Evolutionary conservation across 805 yeast genomes (phyloP).

Genomic region (Kodamaea sagamina): DNA sequence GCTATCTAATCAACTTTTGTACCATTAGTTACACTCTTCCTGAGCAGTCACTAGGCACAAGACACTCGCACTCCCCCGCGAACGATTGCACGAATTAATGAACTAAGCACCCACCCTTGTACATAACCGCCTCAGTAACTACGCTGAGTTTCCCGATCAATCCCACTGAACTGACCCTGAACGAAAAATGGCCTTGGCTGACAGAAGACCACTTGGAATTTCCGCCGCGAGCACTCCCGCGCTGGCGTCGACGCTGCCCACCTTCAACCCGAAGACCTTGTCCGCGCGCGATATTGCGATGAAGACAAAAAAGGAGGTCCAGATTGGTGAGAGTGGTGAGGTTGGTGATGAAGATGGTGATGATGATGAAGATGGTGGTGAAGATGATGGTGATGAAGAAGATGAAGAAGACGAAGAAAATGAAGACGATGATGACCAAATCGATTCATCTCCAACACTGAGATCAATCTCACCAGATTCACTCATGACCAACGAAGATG

Average conservation of each 20-base stretch:
- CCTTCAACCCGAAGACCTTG: constrained; percentile 37
- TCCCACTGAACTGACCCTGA: constrained; percentile 7
- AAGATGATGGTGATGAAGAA: constrained; percentile 1
- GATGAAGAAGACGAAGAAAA: constrained; percentile 6
- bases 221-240: constrained; percentile 52
- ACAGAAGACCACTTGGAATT: constrained; percentile 62
- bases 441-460: constrained; percentile 33
- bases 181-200: constrained; percentile 59
- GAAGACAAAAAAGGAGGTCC: constrained; percentile 1
- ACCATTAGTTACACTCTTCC: constrained; percentile 7
- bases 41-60: background rate
- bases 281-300: constrained; percentile 13
- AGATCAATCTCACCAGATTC: constrained; percentile 48
- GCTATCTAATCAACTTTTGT: constrained; percentile 8
- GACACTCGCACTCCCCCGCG: background rate
- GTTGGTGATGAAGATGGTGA: constrained; percentile 2
- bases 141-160: constrained; percentile 1
- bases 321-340: background rate
- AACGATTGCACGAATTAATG: constrained; percentile 1
- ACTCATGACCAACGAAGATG: constrained; percentile 28
- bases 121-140: constrained; percentile 1
- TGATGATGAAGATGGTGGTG: constrained; percentile 3
- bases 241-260: constrained; percentile 29
- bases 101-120: constrained; percentile 3
- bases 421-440: constrained; percentile 5